These are phyloP conservation scores for Hypoxylon sp. DNA, from an alignment of 2,329 filamentous ascomycete genomes.

Conservation along the genomic window DNA sequence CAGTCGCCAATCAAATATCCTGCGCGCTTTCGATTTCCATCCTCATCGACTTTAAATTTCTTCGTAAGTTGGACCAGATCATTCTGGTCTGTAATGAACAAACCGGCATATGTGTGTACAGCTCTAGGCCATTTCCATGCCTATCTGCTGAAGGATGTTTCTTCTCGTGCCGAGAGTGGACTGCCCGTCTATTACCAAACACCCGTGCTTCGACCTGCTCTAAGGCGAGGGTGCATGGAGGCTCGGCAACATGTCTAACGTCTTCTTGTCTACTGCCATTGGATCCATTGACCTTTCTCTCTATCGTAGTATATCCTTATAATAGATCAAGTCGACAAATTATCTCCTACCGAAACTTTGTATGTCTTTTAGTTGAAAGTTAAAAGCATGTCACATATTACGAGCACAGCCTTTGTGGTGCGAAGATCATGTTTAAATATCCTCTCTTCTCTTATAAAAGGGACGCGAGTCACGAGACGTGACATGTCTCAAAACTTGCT, in stretches of 20 bases:
- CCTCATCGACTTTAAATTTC: slow-evolving; percentile 4
- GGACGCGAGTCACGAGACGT: slow-evolving; percentile 14
- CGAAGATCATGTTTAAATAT: not conserved
- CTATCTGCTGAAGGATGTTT: slow-evolving; percentile 63
- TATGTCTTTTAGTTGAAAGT: not conserved
- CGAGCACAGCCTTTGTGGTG: not conserved
- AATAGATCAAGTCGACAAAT: not conserved
- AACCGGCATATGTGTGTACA: slow-evolving; percentile 67
- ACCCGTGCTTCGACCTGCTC: slow-evolving; percentile 62
- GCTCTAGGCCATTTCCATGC: slow-evolving; percentile 61
- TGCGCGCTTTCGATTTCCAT: slow-evolving; percentile 17
- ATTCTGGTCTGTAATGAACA: slow-evolving; percentile 21
- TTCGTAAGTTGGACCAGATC: slow-evolving; percentile 9
- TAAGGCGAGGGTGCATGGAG: slow-evolving; percentile 72
- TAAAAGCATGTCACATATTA: not conserved
- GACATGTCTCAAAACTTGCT: slow-evolving; percentile 10
- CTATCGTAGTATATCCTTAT: slow-evolving; percentile 10
- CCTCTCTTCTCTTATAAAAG: not conserved
- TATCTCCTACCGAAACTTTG: not conserved
- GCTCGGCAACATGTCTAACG: slow-evolving; percentile 66
- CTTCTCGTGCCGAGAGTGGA: slow-evolving; percentile 65
- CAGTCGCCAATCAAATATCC: slow-evolving; percentile 45
- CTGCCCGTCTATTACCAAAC: slow-evolving; percentile 75
- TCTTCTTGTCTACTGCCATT: slow-evolving; percentile 12
- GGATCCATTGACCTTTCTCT: not conserved